Percentiles rank a stretch among this genome's conserved stretches.
Evolutionary conservation across 192 early-diverging fungal species (phyloP).

Genomic region (Podila minutissima): DNA sequence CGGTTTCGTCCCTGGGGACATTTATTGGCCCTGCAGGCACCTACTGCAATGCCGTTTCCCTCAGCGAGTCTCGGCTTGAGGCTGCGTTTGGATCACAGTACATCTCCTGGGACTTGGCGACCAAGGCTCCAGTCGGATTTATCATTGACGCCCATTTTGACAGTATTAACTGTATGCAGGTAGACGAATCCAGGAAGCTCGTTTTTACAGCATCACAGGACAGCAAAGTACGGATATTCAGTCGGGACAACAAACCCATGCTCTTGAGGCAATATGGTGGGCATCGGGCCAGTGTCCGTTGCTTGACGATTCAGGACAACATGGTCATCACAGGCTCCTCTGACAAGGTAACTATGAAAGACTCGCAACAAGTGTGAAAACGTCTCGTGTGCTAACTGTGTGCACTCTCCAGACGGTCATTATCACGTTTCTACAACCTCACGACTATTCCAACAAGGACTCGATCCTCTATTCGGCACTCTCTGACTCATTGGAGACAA

Average conservation of each 20-base stretch:
- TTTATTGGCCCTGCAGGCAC: constrained; percentile 13
- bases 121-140: constrained; percentile 10
- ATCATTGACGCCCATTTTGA: constrained; percentile 22
- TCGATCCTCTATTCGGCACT: neutral
- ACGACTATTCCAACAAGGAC: constrained; percentile 12
- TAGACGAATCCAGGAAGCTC: constrained; percentile 15
- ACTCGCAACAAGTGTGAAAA: too few species aligned
- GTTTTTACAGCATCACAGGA: constrained; percentile 41
- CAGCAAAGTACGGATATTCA: constrained; percentile 35
- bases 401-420: constrained; percentile 17
- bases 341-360: constrained; percentile 20
- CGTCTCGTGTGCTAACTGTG: too few species aligned
- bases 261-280: constrained; percentile 40
- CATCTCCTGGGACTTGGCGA: constrained; percentile 33
- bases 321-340: constrained; percentile 42
- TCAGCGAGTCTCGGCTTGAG: constrained; percentile 22
- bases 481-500: neutral
- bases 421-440: constrained; percentile 31
- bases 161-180: constrained; percentile 34
- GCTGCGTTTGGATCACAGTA: constrained; percentile 35
- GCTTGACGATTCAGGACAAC: constrained; percentile 31
- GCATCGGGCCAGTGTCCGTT: constrained; percentile 22
- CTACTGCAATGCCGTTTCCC: constrained; percentile 25
- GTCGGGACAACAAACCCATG: constrained; percentile 42
- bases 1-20: constrained; percentile 12